These are phyloP conservation scores for sweet orange (Citrus sinensis) DNA, from an alignment of 345 rosid genomes.

Conservation along the genomic window DVS_A1.0 CM039164.1:26675001-26675500, in stretches of 20 bases:
- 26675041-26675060: neutral
- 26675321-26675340: neutral
- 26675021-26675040: slow-evolving; percentile 45
- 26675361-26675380: neutral
- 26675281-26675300: neutral
- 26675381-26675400: slow-evolving; percentile 14
- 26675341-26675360: neutral
- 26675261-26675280: slow-evolving; percentile 1
- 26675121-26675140: slow-evolving; percentile 39
- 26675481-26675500: slow-evolving; percentile 24
- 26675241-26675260: slow-evolving; percentile 36
- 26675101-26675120: slow-evolving; percentile 31
- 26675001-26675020: slow-evolving; percentile 39
- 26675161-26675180: slow-evolving; percentile 23
- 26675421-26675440: slow-evolving; percentile 7
- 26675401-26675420: neutral
- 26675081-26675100: neutral
- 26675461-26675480: slow-evolving; percentile 29
- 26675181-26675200: slow-evolving; percentile 44
- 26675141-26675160: slow-evolving; percentile 50
- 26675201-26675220: slow-evolving; percentile 40
- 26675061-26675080: neutral
- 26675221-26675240: slow-evolving; percentile 53
- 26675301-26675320: neutral
- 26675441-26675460: slow-evolving; percentile 22